Percentiles rank a stretch among this genome's conserved stretches.
phyloP scores from a whole-genome alignment of 306 rosid genomes.

The Leucaena leucocephala region DNA sequence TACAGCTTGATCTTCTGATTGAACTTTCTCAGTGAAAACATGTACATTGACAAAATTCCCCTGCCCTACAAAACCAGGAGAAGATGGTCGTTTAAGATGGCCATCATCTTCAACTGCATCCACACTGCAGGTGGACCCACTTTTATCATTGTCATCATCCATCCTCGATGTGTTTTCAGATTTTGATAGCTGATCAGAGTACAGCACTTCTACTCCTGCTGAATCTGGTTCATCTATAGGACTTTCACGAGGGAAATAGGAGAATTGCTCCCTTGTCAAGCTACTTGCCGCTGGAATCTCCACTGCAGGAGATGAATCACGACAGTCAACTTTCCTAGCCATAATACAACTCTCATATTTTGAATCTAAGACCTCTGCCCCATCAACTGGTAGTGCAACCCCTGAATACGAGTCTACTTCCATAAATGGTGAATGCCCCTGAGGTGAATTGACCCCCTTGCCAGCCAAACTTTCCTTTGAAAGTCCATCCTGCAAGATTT shows the following conservation, averaged over 20 bases:
- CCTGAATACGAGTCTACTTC: conserved; percentile 43
- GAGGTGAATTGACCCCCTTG: conserved; percentile 44
- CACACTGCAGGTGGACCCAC: conserved; percentile 37
- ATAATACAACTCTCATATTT: conserved; percentile 37
- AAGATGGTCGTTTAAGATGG: conserved; percentile 42
- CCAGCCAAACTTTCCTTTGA: conserved; percentile 34
- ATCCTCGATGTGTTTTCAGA: conserved; percentile 42
- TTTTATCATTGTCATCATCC: conserved; percentile 46
- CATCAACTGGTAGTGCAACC: conserved; percentile 33
- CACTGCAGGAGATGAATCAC: conserved; percentile 40
- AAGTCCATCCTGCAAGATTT: conserved; percentile 40
- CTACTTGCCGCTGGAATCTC: conserved; percentile 35
- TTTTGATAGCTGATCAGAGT: conserved; percentile 38
- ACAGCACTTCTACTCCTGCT: conserved; percentile 37
- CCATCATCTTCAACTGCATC: conserved; percentile 47
- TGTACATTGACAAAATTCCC: conserved; percentile 40
- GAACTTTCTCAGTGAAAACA: conserved; percentile 35
- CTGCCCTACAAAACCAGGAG: conserved; percentile 32
- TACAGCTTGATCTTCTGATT: conserved; percentile 39
- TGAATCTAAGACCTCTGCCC: conserved; percentile 36
- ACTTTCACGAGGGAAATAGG: conserved; percentile 37
- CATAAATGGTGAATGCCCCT: conserved; percentile 42
- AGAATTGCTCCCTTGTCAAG: conserved; percentile 39
- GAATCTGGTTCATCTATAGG: conserved; percentile 47
- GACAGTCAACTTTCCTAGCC: conserved; percentile 37